Conservation (phyloP, 1,139 yeast species). For the Lodderomyces parapsilosis region DNA sequence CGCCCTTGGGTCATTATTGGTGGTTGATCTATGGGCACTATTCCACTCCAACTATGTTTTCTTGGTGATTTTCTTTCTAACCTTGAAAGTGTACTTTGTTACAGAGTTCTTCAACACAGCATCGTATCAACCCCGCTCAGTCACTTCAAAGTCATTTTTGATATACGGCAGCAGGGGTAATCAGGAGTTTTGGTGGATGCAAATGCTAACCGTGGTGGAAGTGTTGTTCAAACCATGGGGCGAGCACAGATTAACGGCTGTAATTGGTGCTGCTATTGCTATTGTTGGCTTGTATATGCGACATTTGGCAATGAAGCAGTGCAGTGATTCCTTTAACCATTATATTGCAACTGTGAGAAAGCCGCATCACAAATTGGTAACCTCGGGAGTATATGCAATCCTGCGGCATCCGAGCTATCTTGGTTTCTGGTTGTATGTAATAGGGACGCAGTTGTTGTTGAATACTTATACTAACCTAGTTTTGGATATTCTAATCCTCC, state of each 20-base stretch:
- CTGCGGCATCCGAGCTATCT: slow-evolving; percentile 43
- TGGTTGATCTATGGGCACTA: slow-evolving; percentile 4
- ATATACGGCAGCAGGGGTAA: slow-evolving; percentile 39
- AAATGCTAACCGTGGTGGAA: slow-evolving; percentile 27
- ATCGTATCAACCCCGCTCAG: slow-evolving; percentile 25
- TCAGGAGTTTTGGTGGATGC: slow-evolving; percentile 31
- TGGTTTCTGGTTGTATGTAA: slow-evolving; percentile 39
- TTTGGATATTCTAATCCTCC: slow-evolving; percentile 20
- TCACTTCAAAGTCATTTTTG: slow-evolving; percentile 31
- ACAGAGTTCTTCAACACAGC: slow-evolving; percentile 30
- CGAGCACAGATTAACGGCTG: neutral
- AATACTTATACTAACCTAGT: slow-evolving; percentile 24
- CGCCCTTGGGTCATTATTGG: slow-evolving; percentile 20
- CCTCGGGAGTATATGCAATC: slow-evolving; percentile 30
- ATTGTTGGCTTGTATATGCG: slow-evolving; percentile 27
- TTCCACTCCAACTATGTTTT: slow-evolving; percentile 6
- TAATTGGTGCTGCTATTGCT: slow-evolving; percentile 15
- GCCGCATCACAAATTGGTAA: slow-evolving; percentile 21
- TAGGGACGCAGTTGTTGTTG: slow-evolving; percentile 34
- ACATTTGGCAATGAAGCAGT: slow-evolving; percentile 30
- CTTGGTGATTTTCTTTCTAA: slow-evolving; percentile 20
- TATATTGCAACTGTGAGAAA: slow-evolving; percentile 16
- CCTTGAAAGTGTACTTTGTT: slow-evolving; percentile 26
- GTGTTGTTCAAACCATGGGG: slow-evolving; percentile 13
- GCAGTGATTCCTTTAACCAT: slow-evolving; percentile 41